Base-by-base conservation (phyloP, 2,329 filamentous ascomycete species). In the Colletotrichum sp. region DNA sequence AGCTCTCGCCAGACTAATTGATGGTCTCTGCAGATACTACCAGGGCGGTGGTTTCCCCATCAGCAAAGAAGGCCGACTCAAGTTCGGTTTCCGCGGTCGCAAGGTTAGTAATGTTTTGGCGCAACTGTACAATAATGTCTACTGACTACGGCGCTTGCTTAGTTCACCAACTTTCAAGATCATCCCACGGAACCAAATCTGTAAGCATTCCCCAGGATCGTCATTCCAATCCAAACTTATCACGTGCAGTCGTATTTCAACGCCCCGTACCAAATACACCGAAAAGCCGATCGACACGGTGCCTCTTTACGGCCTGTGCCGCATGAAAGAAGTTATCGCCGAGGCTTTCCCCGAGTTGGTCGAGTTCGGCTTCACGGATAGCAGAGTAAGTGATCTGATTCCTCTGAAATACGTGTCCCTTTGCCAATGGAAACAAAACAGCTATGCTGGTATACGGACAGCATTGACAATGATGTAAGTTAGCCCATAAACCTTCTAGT, bases 51-150 rank as follows among this genome's bases (percentile, higher is more conserved):
- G 80, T 36, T 80, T 80, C 32, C 79, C 80, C 25, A 79, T 80
- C 29, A 78, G 79, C 13, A 78, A 74, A 64, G 71, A 80, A 70
- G 80, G 80, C 4, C 68, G 79, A 55, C 55, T 81, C 13, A 81
- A 81, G 69, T 80, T 81, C 66, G 79, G 79, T 34, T 81, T 80
- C 75, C 79, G 79, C 73, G 78, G 77, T 29, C 68, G 66, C 39
- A 72, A 75, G 52, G 52, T 57, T 44, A 3, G 39, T 44, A 6
- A n/a, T n/a, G 8, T 44, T 11, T 44, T 3, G 39, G 19, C 1
- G 39, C 19, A 11, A n/a, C 1, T n/a, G 19, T 19, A n/a, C 19
- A 44, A n/a, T 11, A n/a, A 5, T 11, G 19, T 44, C 39, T 44
- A 19, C 39, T 44, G 19, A 44, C 19, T 1, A n/a, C 16, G 39